phyloP scores from a whole-genome alignment of 2,329 filamentous ascomycete genomes.

The Ophiostoma pallidulum region DNA sequence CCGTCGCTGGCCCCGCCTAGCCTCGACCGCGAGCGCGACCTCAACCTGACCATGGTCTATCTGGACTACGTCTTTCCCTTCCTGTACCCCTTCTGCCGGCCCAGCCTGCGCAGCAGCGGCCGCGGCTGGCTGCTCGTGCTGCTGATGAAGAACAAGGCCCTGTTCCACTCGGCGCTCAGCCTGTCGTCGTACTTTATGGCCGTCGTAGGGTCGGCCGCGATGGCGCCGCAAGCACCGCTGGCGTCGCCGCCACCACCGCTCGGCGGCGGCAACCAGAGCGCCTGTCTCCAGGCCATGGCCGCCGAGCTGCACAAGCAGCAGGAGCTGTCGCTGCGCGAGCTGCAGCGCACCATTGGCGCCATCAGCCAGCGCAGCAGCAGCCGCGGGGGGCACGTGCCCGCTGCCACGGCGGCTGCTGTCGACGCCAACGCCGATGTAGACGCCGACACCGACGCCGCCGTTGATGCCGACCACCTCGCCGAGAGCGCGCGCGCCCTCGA shows the following conservation, averaged over 20 bases:
- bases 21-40: constrained; percentile 18
- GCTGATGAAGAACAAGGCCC: constrained; percentile 45
- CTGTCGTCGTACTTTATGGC: constrained; percentile 49
- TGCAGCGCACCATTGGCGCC: constrained; percentile 21
- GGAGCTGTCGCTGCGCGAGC: constrained; percentile 21
- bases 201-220: constrained; percentile 20
- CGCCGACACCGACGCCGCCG: constrained; percentile 2
- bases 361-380: background rate
- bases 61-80: constrained; percentile 54
- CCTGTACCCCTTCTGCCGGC: constrained; percentile 54
- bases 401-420: too few relatives aligned
- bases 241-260: too few relatives aligned
- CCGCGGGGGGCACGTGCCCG: too few relatives aligned
- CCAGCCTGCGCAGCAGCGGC: constrained; percentile 45
- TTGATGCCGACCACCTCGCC: constrained; percentile 19
- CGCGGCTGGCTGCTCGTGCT: constrained; percentile 51
- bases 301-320: constrained; percentile 23
- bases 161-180: constrained; percentile 48
- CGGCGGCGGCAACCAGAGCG: background rate
- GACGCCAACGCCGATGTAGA: background rate
- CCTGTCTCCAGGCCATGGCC: constrained; percentile 16
- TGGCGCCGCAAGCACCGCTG: too few relatives aligned
- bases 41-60: constrained; percentile 41
- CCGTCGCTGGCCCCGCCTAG: constrained; percentile 4
- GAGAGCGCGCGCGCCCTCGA: constrained; percentile 26